Evolutionary conservation across 73 alveolate species (phyloP).

Genomic region (Paramecium primaurelia): DNA sequence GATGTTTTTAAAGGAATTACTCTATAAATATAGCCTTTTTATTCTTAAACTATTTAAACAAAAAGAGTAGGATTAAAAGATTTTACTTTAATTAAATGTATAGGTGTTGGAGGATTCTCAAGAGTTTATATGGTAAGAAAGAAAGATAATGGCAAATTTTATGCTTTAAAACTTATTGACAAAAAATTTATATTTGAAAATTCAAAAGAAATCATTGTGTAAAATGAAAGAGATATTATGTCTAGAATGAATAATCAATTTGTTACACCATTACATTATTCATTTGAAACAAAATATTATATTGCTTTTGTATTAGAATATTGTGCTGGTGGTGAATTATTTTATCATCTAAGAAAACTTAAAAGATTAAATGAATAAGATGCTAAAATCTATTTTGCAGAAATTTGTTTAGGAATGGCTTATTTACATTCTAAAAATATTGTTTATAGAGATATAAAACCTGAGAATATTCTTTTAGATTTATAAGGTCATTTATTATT

Average conservation of each 20-base stretch:
- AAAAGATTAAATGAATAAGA: slow-evolving; percentile 67
- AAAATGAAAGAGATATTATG: slow-evolving; percentile 69
- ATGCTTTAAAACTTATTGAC: slow-evolving; percentile 75
- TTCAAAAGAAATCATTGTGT: slow-evolving; percentile 61
- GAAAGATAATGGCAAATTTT: slow-evolving; percentile 80
- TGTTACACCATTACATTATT: slow-evolving; percentile 71
- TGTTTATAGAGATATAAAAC: slow-evolving; percentile 73
- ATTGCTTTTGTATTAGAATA: slow-evolving; percentile 75
- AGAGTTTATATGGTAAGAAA: slow-evolving; percentile 76
- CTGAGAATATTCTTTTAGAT: slow-evolving; percentile 75
- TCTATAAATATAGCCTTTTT: neutral
- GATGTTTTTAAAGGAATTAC: neutral
- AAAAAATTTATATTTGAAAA: slow-evolving; percentile 69
- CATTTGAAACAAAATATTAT: slow-evolving; percentile 71
- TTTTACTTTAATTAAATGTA: slow-evolving; percentile 66
- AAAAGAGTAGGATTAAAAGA: slow-evolving; percentile 30
- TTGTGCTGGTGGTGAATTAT: slow-evolving; percentile 90
- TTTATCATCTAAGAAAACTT: slow-evolving; percentile 72
- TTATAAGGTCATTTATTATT: slow-evolving; percentile 63
- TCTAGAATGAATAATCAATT: slow-evolving; percentile 65
- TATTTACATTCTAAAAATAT: slow-evolving; percentile 61
- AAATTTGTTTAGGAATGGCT: slow-evolving; percentile 72
- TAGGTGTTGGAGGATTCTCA: slow-evolving; percentile 88
- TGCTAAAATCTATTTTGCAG: slow-evolving; percentile 70
- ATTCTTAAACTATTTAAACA: neutral